A percentile compares a stretch with the other conserved stretches of the same genome.
Evolutionary conservation across 1,284 basidiomycete genomes (phyloP).

Genomic region (Rhodotorula sp.): DNA sequence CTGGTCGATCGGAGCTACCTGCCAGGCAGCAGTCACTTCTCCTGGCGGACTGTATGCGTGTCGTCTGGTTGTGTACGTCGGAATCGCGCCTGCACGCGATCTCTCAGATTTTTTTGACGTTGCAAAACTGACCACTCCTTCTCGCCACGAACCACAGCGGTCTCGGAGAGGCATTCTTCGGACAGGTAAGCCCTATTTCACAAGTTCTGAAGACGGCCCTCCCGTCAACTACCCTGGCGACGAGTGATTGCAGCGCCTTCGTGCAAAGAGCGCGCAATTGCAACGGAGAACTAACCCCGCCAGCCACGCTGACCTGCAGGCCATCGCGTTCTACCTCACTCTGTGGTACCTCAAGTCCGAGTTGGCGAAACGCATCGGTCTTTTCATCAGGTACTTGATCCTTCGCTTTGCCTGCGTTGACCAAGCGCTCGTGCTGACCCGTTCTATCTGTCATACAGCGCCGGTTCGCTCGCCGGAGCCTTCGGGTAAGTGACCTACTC

Average conservation of each 20-base stretch:
- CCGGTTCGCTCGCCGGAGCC: constrained; percentile 52
- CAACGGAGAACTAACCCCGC: neutral
- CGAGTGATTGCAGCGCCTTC: too few relatives aligned
- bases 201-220: too few relatives aligned
- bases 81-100: too few relatives aligned
- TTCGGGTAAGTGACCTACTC: constrained; percentile 38
- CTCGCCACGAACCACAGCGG: constrained; percentile 34
- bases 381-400: constrained; percentile 49
- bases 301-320: neutral
- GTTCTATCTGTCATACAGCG: constrained; percentile 32
- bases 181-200: constrained; percentile 27
- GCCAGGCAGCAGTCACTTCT: constrained; percentile 49
- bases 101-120: too few relatives aligned
- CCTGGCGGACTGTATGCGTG: constrained; percentile 49
- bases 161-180: constrained; percentile 48
- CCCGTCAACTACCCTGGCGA: too few relatives aligned
- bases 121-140: too few relatives aligned
- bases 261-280: too few relatives aligned
- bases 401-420: too few relatives aligned
- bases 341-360: constrained; percentile 53
- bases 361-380: constrained; percentile 52
- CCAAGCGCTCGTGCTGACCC: too few relatives aligned
- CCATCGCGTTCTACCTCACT: constrained; percentile 44
- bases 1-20: constrained; percentile 53
- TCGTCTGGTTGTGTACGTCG: constrained; percentile 48